These are phyloP conservation scores for Aquilaria sinensis DNA, from an alignment of 345 rosid genomes.

Conservation along the genomic window DNA sequence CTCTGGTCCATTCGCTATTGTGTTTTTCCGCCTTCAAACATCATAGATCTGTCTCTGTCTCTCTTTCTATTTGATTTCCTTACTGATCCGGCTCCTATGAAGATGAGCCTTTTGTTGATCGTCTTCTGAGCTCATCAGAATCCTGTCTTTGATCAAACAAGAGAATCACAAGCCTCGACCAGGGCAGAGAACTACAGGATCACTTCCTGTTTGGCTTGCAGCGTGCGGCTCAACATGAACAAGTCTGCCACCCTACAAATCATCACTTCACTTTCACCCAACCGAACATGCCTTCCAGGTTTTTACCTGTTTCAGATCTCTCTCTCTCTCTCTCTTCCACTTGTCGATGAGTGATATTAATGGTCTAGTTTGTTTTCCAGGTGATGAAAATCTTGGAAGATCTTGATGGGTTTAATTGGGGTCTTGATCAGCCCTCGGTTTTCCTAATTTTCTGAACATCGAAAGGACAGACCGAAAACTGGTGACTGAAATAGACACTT, in stretches of 20 bases:
- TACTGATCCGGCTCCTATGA: background rate
- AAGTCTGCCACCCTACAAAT: background rate
- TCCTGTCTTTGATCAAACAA: too few species aligned
- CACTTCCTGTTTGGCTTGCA: too few species aligned
- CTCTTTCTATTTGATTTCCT: background rate
- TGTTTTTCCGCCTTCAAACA: background rate
- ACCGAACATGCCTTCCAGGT: background rate
- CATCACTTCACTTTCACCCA: constrained; percentile 8
- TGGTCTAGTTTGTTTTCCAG: background rate
- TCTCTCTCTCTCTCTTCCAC: background rate
- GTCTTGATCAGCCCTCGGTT: background rate
- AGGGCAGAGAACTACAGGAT: too few species aligned
- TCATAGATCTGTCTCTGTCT: constrained; percentile 2
- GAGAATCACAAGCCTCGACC: too few species aligned
- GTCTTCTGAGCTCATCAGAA: too few species aligned
- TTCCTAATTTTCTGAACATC: background rate
- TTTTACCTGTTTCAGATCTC: background rate
- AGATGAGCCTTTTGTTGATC: background rate
- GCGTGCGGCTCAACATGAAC: too few species aligned
- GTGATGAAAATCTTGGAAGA: constrained; percentile 16
- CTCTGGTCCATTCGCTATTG: background rate
- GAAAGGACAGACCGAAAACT: background rate
- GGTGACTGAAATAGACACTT: background rate
- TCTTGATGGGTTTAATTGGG: constrained; percentile 8
- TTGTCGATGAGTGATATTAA: background rate